Percentiles rank a stretch among this genome's conserved stretches.
These are phyloP conservation scores for Proliferodiscus dingleyae DNA, from an alignment of 2,329 filamentous ascomycete species.

Conservation along the genomic window DNA sequence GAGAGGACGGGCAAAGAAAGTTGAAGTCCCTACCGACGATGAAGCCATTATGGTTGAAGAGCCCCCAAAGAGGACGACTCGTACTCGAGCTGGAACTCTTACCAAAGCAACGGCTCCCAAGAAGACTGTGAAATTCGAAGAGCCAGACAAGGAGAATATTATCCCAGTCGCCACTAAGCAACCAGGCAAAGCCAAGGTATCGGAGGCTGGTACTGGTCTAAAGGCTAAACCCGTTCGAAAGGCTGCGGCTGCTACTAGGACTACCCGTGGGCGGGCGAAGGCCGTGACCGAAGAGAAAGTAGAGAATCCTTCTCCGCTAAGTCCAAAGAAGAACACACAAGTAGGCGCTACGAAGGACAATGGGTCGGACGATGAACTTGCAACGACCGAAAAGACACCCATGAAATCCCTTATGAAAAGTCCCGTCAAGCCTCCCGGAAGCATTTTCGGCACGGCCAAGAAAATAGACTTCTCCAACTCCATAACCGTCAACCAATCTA, in stretches of 20 bases:
- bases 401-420: slow-evolving; percentile 50
- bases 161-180: slow-evolving; percentile 39
- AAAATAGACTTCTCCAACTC: slow-evolving; percentile 34
- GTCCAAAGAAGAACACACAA: slow-evolving; percentile 61
- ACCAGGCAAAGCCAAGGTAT: slow-evolving; percentile 35
- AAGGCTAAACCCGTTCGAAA: slow-evolving; percentile 47
- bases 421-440: slow-evolving; percentile 46
- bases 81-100: slow-evolving; percentile 32
- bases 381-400: slow-evolving; percentile 45
- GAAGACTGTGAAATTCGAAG: slow-evolving; percentile 59
- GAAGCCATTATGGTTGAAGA: slow-evolving; percentile 30
- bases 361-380: slow-evolving; percentile 57
- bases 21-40: slow-evolving; percentile 18
- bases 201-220: slow-evolving; percentile 35
- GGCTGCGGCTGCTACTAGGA: slow-evolving; percentile 30
- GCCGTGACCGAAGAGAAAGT: slow-evolving; percentile 27
- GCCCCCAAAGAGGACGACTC: slow-evolving; percentile 35
- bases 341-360: slow-evolving; percentile 41
- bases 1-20: slow-evolving; percentile 28
- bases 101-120: slow-evolving; percentile 45
- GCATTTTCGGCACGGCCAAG: slow-evolving; percentile 29
- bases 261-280: slow-evolving; percentile 29
- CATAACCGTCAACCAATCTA: slow-evolving; percentile 28
- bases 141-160: slow-evolving; percentile 60
- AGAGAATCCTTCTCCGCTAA: slow-evolving; percentile 48